Conservation (phyloP, 2,329 filamentous ascomycete genomes). For the Penicillium sp. region DNA sequence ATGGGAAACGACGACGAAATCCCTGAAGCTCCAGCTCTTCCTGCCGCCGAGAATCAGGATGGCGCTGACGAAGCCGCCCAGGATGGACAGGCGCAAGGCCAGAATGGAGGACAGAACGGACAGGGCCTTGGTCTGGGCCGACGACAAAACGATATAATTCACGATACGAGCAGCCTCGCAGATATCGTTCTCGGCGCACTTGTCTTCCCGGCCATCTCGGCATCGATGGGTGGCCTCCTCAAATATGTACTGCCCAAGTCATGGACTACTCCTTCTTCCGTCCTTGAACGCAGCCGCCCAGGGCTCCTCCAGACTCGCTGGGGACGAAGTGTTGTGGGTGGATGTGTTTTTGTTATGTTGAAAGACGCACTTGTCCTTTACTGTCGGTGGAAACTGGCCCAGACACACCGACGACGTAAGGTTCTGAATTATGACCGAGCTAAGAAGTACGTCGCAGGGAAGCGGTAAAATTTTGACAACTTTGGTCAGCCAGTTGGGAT, state of each 20-base stretch:
- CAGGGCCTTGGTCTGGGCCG: conserved; percentile 38
- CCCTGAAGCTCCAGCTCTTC: conserved; percentile 33
- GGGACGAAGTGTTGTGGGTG: conserved; percentile 87
- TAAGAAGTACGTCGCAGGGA: conserved; percentile 39
- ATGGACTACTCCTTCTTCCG: conserved; percentile 61
- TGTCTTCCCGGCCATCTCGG: conserved; percentile 80
- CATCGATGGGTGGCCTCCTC: conserved; percentile 75
- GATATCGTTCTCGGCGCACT: conserved; percentile 70
- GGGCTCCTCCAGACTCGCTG: conserved; percentile 81
- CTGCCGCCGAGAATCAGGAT: conserved; percentile 25
- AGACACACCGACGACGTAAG: conserved; percentile 51
- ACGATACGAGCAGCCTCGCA: conserved; percentile 60
- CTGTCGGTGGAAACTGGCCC: conserved; percentile 55
- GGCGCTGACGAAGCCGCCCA: conserved; percentile 33
- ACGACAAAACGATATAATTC: conserved; percentile 54
- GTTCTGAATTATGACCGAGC: conserved; percentile 52
- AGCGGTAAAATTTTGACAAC: conserved; percentile 15
- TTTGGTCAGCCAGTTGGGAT: neutral
- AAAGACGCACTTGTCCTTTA: conserved; percentile 70
- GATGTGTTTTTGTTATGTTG: conserved; percentile 83
- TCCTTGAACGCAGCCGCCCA: conserved; percentile 51
- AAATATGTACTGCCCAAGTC: conserved; percentile 68
- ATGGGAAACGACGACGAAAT: conserved; percentile 50
- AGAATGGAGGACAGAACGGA: conserved; percentile 25
- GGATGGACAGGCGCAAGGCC: conserved; percentile 28